These are phyloP conservation scores for Naganishia sp. DNA, from an alignment of 1,284 basidiomycete genomes.

Conservation along the genomic window DNA sequence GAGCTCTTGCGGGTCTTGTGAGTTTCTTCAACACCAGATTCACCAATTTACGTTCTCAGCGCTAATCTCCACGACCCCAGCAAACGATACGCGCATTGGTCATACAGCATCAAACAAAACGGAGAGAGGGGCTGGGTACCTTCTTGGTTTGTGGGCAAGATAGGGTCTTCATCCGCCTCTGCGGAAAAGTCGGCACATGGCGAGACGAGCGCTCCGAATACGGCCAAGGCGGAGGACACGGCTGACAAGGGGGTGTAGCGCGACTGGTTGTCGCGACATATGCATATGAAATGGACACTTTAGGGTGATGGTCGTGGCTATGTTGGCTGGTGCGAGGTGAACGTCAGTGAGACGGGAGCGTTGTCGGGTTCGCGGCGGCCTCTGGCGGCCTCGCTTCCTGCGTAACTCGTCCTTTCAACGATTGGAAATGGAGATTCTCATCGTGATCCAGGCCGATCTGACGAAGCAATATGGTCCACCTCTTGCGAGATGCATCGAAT, in stretches of 20 bases:
- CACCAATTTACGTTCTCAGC: conserved; percentile 29
- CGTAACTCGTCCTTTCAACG: too few relatives aligned
- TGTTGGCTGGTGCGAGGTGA: too few relatives aligned
- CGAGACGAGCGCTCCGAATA: neutral
- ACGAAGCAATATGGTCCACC: too few relatives aligned
- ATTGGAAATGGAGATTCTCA: too few relatives aligned
- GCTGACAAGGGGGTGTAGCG: conserved; percentile 1
- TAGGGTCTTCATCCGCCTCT: conserved; percentile 15
- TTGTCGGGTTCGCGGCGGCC: too few relatives aligned
- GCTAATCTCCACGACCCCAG: conserved; percentile 23
- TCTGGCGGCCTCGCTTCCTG: too few relatives aligned
- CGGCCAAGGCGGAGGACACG: conserved; percentile 14
- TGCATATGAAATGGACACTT: neutral
- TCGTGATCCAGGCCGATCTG: too few relatives aligned
- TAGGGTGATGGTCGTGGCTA: too few relatives aligned
- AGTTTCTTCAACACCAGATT: conserved; percentile 56
- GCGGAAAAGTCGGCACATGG: conserved; percentile 18
- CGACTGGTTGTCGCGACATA: neutral
- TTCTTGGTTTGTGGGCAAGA: conserved; percentile 54
- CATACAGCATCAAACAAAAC: conserved; percentile 76
- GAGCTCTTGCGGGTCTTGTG: conserved; percentile 90
- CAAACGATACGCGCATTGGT: conserved; percentile 34
- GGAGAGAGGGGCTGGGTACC: conserved; percentile 92
- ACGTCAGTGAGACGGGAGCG: too few relatives aligned
- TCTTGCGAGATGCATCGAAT: too few relatives aligned